Conservation (phyloP, 345 rosid species). For the Passiflora organensis region DNA sequence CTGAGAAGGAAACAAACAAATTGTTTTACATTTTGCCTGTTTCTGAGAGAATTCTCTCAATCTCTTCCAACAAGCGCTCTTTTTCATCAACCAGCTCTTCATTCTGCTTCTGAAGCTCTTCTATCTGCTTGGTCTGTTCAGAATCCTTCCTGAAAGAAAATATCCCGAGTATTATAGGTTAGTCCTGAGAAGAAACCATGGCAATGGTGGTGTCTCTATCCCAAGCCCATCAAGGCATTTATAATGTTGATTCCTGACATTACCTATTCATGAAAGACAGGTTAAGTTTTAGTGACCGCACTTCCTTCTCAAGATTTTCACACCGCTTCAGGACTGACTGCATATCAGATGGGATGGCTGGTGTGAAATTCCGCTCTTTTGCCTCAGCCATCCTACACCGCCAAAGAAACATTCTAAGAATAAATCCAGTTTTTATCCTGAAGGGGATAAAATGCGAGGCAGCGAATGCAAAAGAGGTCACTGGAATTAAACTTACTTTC, state of each 20-base stretch:
- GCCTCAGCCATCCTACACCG: conserved; percentile 73
- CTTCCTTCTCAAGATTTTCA: conserved; percentile 75
- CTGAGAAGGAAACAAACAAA: no score
- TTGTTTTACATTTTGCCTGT: conserved; percentile 28
- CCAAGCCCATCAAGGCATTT: background rate
- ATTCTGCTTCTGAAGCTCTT: conserved; percentile 64
- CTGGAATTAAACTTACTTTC: conserved; percentile 46
- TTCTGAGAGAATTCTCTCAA: conserved; percentile 48
- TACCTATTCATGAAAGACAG: conserved; percentile 69
- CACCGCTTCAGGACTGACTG: conserved; percentile 53
- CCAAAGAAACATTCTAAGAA: background rate
- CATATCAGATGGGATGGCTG: conserved; percentile 52
- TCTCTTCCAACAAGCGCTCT: conserved; percentile 62
- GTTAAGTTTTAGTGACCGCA: conserved; percentile 68
- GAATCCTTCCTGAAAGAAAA: conserved; percentile 54
- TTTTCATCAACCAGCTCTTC: conserved; percentile 52
- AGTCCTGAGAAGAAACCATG: background rate
- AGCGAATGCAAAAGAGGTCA: background rate
- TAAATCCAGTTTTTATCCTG: background rate
- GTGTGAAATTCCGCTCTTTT: conserved; percentile 51
- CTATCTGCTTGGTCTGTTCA: conserved; percentile 69
- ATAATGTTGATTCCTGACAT: background rate
- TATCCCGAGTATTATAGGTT: no score
- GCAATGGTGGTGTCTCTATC: background rate
- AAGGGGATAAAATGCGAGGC: no score